Evolutionary conservation across 2,329 filamentous ascomycete species (phyloP), one percentile per base, ranked within the genome.

Genomic region (Pseudocercospora fuligena): DNA sequence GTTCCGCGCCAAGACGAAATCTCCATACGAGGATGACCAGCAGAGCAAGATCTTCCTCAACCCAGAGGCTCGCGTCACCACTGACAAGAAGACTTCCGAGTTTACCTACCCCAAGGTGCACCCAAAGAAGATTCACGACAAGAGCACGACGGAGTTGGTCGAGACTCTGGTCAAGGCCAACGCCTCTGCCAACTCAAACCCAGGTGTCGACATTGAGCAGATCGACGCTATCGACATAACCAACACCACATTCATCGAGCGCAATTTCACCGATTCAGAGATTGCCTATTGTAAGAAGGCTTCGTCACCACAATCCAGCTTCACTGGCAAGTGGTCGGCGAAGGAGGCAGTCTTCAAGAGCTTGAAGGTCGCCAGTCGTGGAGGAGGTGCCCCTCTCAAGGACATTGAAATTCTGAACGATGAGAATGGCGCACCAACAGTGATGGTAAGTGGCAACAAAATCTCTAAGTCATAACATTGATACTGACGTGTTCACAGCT

Each of bases 271-370:
- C 0, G 80, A 84, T 16, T 83, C 85, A 59, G 95, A 99, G 82
- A 91, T 94, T 74, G 86, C 87, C 31, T 98, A 99, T 84, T 99
- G 96, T 84, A 86, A 86, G 70, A 88, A 90, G 76, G 90, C 92
- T 16, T 83, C 93, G 5, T 90, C 87, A 77, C 92, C 93, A 1
- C 92, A 93, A 77, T 92, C 94, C 72, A 96, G 93, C 60, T 99
- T 97, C 81, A 93, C 94, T 5, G 95, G 95, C 59, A 89, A 93
- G 73, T 99, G 95, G 95, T 94, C 91, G 75, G 95, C 95, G 40
- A 99, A 99, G 84, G 95, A 99, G 82, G 95, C 95, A 29, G 94
- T 99, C 0, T 99, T 99, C 87, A 99, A 99, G 88, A 93, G 92
- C 43, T 85, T 99, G 14, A 93, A 94, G 72, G 94, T 98, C 12